Base-by-base conservation (phyloP, 2,329 filamentous ascomycete species). In the Hypoxylon sp. region DNA sequence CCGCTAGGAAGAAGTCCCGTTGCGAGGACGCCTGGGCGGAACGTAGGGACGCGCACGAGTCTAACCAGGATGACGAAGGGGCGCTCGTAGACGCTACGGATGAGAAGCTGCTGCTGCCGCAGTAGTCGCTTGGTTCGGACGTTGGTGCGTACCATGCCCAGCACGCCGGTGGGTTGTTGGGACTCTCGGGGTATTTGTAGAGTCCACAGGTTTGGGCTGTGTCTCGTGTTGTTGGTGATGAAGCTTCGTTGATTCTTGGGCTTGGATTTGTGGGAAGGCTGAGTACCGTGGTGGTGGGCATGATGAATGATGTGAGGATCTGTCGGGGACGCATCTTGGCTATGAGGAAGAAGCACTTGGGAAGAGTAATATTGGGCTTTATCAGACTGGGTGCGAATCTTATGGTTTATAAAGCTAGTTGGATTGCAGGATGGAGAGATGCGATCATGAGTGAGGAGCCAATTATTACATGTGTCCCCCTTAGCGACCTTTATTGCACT, bases 131-230 rank as follows among this genome's bases (percentile, higher is more conserved):
- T 37, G 72, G 61, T 19, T 46, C 3, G 6, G 44, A 14, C 1
- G 59, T 67, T 13, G 53, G 13, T 2, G 68, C 67, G 64, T 69
- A 70, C 71, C 71, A 74, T 9, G 62, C 63, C 72, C 72, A 74
- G 57, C 72, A 74, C 1, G 46, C 31, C 1, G 67, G 67, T 2
- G 70, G 68, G 65, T 73, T 69, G n/a, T 35, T 64, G 14, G 72
- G 72, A 5, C 60, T 65, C 2, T 57, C 50, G 17, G 69, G 63
- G 51, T 59, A 70, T 48, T 56, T 50, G 47, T 65, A 66, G 2
- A 74, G 62, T 0, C 42, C 26, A 59, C 72, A 74, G 29, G 60
- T 14, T 53, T 59, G 59, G 14, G 64, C 29, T 1, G 47, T 14
- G 42, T 50, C 17, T 9, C 47, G 46, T 2, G 51, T n/a, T 19